Conservation (phyloP, 2,329 filamentous ascomycete species). For the Diaporthe sp. region DNA sequence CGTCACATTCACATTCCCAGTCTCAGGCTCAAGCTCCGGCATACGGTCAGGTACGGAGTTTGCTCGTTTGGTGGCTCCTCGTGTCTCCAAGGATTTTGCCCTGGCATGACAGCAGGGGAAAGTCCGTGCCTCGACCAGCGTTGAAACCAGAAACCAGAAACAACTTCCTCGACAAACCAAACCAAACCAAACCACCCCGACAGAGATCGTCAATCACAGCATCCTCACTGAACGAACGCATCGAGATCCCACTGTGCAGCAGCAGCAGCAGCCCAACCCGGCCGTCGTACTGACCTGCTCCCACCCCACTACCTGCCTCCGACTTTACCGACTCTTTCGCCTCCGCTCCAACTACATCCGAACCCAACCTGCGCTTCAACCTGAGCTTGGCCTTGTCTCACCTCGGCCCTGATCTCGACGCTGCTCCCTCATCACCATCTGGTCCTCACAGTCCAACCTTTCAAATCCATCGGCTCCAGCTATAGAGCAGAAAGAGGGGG, state of each 20-base stretch:
- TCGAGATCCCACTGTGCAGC: background rate
- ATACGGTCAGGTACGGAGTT: background rate
- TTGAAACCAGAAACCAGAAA: constrained; percentile 33
- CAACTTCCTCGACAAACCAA: constrained; percentile 11
- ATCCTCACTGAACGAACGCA: constrained; percentile 1
- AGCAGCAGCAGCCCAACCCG: background rate
- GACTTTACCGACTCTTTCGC: constrained; percentile 33
- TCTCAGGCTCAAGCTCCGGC: constrained; percentile 15
- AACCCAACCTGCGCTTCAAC: constrained; percentile 11
- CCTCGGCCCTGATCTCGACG: constrained; percentile 31
- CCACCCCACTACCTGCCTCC: constrained; percentile 31
- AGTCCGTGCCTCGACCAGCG: constrained; percentile 24
- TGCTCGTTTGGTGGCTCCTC: background rate
- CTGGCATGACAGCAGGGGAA: constrained; percentile 23
- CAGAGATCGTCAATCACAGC: constrained; percentile 20
- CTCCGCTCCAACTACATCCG: constrained; percentile 23
- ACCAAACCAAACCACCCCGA: constrained; percentile 18
- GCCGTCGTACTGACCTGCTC: constrained; percentile 4
- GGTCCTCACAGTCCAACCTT: constrained; percentile 9
- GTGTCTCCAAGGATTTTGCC: constrained; percentile 29
- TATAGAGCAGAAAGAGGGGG: constrained; percentile 12
- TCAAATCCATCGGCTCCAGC: background rate
- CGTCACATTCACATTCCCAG: constrained; percentile 8
- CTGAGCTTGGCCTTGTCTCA: constrained; percentile 23
- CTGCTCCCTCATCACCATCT: background rate